phyloP scores from a whole-genome alignment of 805 yeast species.

The Scheffersomyces ergatensis region DNA sequence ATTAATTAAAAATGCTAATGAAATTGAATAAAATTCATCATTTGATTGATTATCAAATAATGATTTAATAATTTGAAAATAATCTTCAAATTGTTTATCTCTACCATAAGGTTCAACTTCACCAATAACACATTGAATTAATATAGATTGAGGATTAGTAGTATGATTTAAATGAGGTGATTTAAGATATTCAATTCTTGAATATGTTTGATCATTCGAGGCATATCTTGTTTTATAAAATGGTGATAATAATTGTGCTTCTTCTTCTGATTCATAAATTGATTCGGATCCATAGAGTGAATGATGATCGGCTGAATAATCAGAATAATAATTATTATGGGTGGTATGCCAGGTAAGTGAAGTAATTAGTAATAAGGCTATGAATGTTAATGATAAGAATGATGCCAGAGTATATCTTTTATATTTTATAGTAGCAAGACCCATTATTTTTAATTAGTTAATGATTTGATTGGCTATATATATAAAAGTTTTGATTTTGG shows the following conservation, averaged over 20 bases:
- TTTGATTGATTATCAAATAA: conserved; percentile 17
- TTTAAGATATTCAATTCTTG: neutral
- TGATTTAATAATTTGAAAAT: conserved; percentile 22
- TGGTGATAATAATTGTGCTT: too few species aligned
- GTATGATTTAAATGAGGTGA: neutral
- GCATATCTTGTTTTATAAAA: neutral
- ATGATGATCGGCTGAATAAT: too few species aligned
- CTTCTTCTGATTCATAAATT: too few species aligned
- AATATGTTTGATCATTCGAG: neutral
- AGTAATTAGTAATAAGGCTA: too few species aligned
- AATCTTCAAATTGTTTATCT: conserved; percentile 26
- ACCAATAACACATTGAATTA: conserved; percentile 28
- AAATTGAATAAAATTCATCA: conserved; percentile 11
- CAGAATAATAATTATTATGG: too few species aligned
- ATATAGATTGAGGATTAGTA: conserved; percentile 4
- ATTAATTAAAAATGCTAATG: conserved; percentile 32
- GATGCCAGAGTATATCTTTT: neutral
- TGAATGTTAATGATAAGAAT: neutral
- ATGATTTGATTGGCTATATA: too few species aligned
- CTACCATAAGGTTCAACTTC: conserved; percentile 33
- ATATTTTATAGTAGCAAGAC: too few species aligned
- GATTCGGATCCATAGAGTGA: too few species aligned
- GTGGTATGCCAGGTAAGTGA: too few species aligned
- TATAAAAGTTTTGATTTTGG: too few species aligned
- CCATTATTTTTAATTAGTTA: too few species aligned